A percentile compares a stretch with the other conserved stretches of the same genome.
phyloP scores from a whole-genome alignment of 2,329 filamentous ascomycete species.

The Neofusicoccum umdonicola region DNA sequence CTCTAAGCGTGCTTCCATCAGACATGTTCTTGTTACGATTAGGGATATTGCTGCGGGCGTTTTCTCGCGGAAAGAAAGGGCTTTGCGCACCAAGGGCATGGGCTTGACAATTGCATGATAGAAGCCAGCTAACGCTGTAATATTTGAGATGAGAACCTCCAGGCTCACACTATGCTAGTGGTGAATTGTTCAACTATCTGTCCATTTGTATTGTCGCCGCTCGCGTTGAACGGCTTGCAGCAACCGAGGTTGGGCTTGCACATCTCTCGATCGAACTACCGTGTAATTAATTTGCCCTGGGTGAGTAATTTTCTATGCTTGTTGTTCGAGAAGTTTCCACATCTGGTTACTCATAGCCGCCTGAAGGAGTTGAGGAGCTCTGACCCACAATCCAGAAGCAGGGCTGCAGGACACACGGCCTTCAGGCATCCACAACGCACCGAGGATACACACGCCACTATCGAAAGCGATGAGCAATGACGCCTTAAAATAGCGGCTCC shows the following conservation, averaged over 20 bases:
- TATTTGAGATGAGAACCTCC: neutral
- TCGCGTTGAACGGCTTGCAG: too few species aligned
- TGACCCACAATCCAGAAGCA: neutral
- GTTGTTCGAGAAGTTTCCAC: too few species aligned
- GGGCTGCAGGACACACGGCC: neutral
- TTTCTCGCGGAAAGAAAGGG: neutral
- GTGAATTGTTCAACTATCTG: neutral
- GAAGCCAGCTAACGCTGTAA: conserved; percentile 8
- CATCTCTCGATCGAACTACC: too few species aligned
- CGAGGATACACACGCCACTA: too few species aligned
- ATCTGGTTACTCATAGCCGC: neutral
- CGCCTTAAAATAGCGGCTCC: too few species aligned
- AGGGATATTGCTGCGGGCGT: conserved; percentile 5
- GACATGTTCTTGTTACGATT: neutral
- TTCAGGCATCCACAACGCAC: too few species aligned
- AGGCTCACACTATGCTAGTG: neutral
- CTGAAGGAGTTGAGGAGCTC: neutral
- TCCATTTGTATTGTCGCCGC: too few species aligned
- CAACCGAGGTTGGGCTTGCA: neutral
- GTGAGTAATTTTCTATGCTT: too few species aligned
- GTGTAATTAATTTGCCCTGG: too few species aligned
- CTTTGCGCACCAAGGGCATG: conserved; percentile 8
- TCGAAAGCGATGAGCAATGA: neutral
- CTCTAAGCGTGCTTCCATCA: conserved; percentile 54
- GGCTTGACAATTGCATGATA: conserved; percentile 15